A percentile compares a stretch with the other conserved stretches of the same genome.
These are phyloP conservation scores for Chaetoceros muelleri DNA, from an alignment of 108 stramenopile genomes.

Conservation along the genomic window DNA sequence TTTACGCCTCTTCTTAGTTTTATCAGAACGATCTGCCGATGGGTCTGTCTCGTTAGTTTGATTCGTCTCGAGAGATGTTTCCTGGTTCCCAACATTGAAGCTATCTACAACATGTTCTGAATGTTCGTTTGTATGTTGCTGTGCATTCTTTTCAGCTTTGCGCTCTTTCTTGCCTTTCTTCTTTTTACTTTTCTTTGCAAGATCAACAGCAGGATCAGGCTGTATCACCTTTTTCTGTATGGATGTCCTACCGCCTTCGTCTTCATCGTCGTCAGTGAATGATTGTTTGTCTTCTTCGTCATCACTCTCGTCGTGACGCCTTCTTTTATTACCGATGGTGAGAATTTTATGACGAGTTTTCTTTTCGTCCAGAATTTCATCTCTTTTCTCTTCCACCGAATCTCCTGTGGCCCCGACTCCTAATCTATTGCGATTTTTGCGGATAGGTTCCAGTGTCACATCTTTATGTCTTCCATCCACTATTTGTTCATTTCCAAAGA, in stretches of 20 bases:
- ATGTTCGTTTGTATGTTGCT: background rate
- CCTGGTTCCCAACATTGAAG: constrained; percentile 1
- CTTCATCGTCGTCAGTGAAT: constrained; percentile 38
- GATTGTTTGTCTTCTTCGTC: constrained; percentile 29
- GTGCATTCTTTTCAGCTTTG: constrained; percentile 8
- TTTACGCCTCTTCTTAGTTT: constrained; percentile 23
- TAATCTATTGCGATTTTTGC: constrained; percentile 16
- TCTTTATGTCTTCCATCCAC: background rate
- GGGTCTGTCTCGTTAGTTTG: constrained; percentile 1
- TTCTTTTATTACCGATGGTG: constrained; percentile 37
- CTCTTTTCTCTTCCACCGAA: background rate
- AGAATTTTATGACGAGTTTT: constrained; percentile 34
- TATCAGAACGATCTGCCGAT: constrained; percentile 3
- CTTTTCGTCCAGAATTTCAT: constrained; percentile 4
- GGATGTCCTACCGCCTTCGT: constrained; percentile 50
- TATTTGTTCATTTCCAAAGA: constrained; percentile 25
- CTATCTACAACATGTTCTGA: background rate
- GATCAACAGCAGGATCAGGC: background rate
- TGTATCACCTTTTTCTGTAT: constrained; percentile 25
- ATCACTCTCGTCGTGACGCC: constrained; percentile 20
- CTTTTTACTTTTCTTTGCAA: constrained; percentile 23
- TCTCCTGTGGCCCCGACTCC: constrained; percentile 35
- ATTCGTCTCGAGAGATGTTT: too few species aligned
- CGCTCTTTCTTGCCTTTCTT: constrained; percentile 59
- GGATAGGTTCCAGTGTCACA: background rate